Base-by-base conservation (phyloP, 1,139 yeast genomes). In the Yamadazyma jaroonii region DNA sequence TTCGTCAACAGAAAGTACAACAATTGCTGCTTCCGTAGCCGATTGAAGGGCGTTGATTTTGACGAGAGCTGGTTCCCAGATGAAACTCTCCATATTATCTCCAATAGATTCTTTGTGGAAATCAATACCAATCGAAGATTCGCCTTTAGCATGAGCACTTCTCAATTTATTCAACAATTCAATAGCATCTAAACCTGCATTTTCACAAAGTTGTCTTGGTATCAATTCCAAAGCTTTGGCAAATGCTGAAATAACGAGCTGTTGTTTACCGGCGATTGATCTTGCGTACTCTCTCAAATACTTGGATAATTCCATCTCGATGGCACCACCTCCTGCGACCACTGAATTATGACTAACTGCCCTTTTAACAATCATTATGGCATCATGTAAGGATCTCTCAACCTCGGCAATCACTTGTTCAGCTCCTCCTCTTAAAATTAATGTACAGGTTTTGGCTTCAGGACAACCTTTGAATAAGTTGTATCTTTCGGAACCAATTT, bases 281-380 rank as follows among this genome's bases (percentile, higher is more conserved):
- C 83, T 82, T 14, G 97, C 83, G 55, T 81, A 79, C 50, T 88
- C 97, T 54, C 98, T 79, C 51, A 94, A 74, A 58, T 84, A 79
- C 58, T 81, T 87, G 30, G 97, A 89, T 35, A 94, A 59, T 59
- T 92, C 97, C 98, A 92, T 94, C 62, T 92, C 98, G 47, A 90
- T 85, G 32, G 99, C 99, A 46, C 99, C 99, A 48, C 99, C 99
- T 42, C 99, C 99, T 11, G 96, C 97, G 43, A 92, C 98, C 47
- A 94, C 81, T 25, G 79, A 70, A 54, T 80, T 84, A 58, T 89
- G 92, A 56, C 85, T 84, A 34, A 92, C 81, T 1, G 97, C 95
- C 54, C 98, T 78, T 67, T 90, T 90, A 35, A 92, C 97, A 61
- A 94, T 89, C 98, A 92, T 92, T 37, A 92, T 89, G 36, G 98